Conservation (phyloP, 2,329 filamentous ascomycete genomes). For the Aspergillus ruber region DNA sequence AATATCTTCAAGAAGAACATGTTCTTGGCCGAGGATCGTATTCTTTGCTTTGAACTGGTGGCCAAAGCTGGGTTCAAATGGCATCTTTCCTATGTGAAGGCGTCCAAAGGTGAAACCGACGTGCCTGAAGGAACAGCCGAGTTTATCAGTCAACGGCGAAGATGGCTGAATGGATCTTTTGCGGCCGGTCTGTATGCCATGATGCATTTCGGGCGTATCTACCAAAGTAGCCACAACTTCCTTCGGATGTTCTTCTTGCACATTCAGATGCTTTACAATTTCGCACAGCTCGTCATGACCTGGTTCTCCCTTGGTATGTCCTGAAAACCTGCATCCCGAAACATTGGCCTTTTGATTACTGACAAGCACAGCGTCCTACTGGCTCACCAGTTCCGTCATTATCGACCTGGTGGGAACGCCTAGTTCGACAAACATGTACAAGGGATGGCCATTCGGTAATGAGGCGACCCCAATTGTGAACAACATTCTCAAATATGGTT, state of each 20-base stretch:
- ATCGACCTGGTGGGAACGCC: slow-evolving; percentile 86
- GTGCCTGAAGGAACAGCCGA: slow-evolving; percentile 92
- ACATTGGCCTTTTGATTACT: slow-evolving; percentile 3
- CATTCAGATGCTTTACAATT: slow-evolving; percentile 89
- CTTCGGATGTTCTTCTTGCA: slow-evolving; percentile 97
- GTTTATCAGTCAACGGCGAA: slow-evolving; percentile 92
- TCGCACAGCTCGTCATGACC: slow-evolving; percentile 75
- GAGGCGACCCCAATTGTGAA: slow-evolving; percentile 81
- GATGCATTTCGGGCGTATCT: slow-evolving; percentile 96
- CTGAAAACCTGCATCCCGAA: slow-evolving; percentile 6
- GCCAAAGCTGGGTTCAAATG: slow-evolving; percentile 97
- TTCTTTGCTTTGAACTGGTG: slow-evolving; percentile 95
- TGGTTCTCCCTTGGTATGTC: slow-evolving; percentile 66
- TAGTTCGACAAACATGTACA: slow-evolving; percentile 44
- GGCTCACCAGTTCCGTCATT: slow-evolving; percentile 90
- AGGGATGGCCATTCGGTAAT: slow-evolving; percentile 84
- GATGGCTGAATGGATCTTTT: slow-evolving; percentile 98
- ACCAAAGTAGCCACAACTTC: slow-evolving; percentile 94
- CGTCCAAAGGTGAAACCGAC: slow-evolving; percentile 97
- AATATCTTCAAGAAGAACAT: slow-evolving; percentile 99
- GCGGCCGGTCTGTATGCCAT: slow-evolving; percentile 91
- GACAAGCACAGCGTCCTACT: slow-evolving; percentile 67
- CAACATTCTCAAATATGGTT: slow-evolving; percentile 80
- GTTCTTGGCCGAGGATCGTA: slow-evolving; percentile 99
- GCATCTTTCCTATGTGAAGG: slow-evolving; percentile 97